phyloP scores from a whole-genome alignment of 768 basidiomycete genomes.

The Trametes maxima region DNA sequence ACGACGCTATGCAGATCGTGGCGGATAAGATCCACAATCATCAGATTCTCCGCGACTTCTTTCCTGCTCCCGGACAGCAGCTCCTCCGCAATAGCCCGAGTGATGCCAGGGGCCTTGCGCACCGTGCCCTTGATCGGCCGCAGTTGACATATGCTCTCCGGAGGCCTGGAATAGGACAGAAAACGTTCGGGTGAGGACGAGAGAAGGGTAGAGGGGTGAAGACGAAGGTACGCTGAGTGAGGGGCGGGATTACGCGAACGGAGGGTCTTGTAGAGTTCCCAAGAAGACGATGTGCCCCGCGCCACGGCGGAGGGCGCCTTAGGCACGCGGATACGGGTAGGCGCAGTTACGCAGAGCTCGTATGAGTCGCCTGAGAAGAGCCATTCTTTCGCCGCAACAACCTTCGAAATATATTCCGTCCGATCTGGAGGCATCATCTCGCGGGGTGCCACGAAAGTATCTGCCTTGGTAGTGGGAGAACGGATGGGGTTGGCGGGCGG shows the following conservation, averaged over 20 bases:
- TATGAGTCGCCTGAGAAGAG: slow-evolving; percentile 88
- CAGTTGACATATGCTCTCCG: slow-evolving; percentile 69
- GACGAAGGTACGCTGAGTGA: slow-evolving; percentile 78
- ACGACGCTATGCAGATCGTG: slow-evolving; percentile 88
- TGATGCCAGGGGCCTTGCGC: slow-evolving; percentile 66
- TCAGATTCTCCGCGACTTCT: slow-evolving; percentile 95
- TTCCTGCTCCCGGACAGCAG: slow-evolving; percentile 69
- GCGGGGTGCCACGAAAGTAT: slow-evolving; percentile 20
- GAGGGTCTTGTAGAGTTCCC: slow-evolving; percentile 74
- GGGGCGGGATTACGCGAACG: slow-evolving; percentile 85
- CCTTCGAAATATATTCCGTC: slow-evolving; percentile 63
- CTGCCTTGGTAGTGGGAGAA: slow-evolving; percentile 20
- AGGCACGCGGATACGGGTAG: slow-evolving; percentile 58
- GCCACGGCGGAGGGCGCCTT: slow-evolving; percentile 24
- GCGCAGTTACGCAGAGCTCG: slow-evolving; percentile 88
- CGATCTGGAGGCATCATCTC: slow-evolving; percentile 58
- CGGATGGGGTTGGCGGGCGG: slow-evolving; percentile 14
- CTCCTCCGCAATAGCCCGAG: slow-evolving; percentile 65
- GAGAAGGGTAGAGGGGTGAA: slow-evolving; percentile 75
- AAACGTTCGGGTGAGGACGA: slow-evolving; percentile 94
- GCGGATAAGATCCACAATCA: slow-evolving; percentile 97
- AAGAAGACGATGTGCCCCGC: slow-evolving; percentile 49
- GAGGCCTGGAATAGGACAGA: slow-evolving; percentile 74
- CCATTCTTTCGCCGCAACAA: slow-evolving; percentile 69
- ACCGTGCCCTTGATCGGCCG: slow-evolving; percentile 96